Base-by-base conservation (phyloP, 306 rosid species). In the Quercus rubra region DNA sequence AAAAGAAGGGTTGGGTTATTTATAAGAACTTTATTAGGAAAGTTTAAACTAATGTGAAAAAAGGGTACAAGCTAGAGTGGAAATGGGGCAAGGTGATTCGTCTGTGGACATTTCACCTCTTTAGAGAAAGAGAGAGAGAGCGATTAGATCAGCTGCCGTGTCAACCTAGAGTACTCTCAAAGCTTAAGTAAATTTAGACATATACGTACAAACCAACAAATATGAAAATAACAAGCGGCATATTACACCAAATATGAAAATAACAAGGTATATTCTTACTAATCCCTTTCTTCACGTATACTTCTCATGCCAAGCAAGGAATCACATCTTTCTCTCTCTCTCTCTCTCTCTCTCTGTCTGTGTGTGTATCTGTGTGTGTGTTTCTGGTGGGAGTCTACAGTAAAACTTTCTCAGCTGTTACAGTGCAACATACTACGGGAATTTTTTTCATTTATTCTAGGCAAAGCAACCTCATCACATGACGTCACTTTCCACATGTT, bases 131-230 rank as follows among this genome's bases (percentile, higher is more conserved):
- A 58, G 71, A 21, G 79, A 20, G 77, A 21, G 14, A 12, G 27
- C 27, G 43, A 56, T 80, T 72, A 80, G 83, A 83, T 83, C 77
- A 76, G 97, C 87, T 89, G 89, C 89, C 81, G 88, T 76, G 93
- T 88, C 96, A 87, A 84, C 83, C 88, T 88, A 78, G 92, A 88
- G 92, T 91, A 85, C 64, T 74, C 87, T 85, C 86, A 86, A 92
- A 91, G 97, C 78, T 76, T 85, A 79, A 66, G 72, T 21, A 57
- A 71, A 55, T 74, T 75, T 82, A 69, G 61, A 79, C 58, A 84
- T 63, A 28, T 83, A 84, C 87, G 59, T 84, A 88, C 88, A 87
- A 57, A 75, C 74, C 78, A 74, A 67, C 27, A 27, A 52, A 78
- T 11, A 64, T 13, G 49, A 62, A 71, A 54, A 49, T 27, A 7